Evolutionary conservation across 495 filamentous ascomycete genomes (phyloP), one percentile per base, ranked within the genome.

Genomic region (Physcia stellaris): DNA sequence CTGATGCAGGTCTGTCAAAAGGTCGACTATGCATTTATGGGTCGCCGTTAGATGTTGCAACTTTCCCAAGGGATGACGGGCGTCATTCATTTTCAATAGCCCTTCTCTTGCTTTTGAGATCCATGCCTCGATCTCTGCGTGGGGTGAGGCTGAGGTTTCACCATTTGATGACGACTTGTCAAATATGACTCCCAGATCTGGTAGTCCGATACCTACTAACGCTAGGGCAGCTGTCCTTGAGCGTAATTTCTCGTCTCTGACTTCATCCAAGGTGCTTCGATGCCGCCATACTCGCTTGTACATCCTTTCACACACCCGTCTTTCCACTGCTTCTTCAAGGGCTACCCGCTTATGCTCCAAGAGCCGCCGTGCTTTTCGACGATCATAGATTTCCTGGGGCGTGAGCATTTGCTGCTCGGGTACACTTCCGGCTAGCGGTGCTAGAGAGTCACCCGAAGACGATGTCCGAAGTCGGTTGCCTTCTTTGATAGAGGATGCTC

Each of bases 11-110:
- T 73, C 62, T 32, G 77, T 75, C 17, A 94, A 63, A 1, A 83
- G 80, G 60, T 95, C 87, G 29, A 99, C 90, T 35, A 99, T 94
- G 46, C 75, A 76, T 62, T 94, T 94, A 54, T 96, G 88, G 0
- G 85, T 79, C 5, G 78, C 72, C 38, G 86, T 88, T 37, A 99
- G 71, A 50, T 85, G 78, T 47, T 82, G 79, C 22, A 99, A 75
- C 60, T 99, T 99, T 10, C 86, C 90, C 4, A 94, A 61, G 3
- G 90, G 90, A 56, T 81, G 87, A 47, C 75, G 77, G 36, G 83
- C 77, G 32, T 87, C 73, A 51, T 86, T 80, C 88, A 98, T 96
- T 27, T 76, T 71, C 13, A 75, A 63, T 21, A 96, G 59, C 45
- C 75, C 74, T 39, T 79, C 75, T 39, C 86, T 70, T 2, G 90